Percentiles rank a stretch among this genome's conserved stretches.
phyloP scores from a whole-genome alignment of 2,329 filamentous ascomycete species.

The Cladobotryum protrusum region DNA sequence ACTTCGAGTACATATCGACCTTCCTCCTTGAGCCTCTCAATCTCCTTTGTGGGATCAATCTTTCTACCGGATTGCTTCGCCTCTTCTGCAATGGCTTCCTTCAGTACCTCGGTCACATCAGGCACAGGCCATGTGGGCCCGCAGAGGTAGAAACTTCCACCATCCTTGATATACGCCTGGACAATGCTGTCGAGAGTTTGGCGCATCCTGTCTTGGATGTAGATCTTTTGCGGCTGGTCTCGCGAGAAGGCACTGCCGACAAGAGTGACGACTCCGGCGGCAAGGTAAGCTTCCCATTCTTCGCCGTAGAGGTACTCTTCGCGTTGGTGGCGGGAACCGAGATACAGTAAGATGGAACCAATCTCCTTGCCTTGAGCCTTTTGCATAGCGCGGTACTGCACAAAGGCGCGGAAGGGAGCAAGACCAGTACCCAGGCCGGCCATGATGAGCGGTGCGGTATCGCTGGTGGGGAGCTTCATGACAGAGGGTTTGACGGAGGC shows the following conservation, averaged over 20 bases:
- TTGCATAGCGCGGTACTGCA: constrained; percentile 96
- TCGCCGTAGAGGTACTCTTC: constrained; percentile 99
- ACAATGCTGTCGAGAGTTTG: constrained; percentile 78
- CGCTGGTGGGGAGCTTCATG: constrained; percentile 90
- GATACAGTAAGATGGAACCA: constrained; percentile 87
- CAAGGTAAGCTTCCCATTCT: constrained; percentile 98
- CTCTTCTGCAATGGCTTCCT: constrained; percentile 81
- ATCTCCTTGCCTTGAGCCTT: constrained; percentile 96
- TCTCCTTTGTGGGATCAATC: constrained; percentile 81
- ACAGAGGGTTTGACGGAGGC: constrained; percentile 96
- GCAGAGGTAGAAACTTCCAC: constrained; percentile 94
- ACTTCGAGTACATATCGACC: constrained; percentile 93
- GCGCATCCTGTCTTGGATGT: constrained; percentile 98
- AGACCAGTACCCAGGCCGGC: constrained; percentile 96
- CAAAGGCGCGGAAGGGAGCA: constrained; percentile 97
- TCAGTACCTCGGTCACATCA: constrained; percentile 86
- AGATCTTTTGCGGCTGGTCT: constrained; percentile 97
- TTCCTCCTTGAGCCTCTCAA: constrained; percentile 95
- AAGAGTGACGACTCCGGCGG: constrained; percentile 89
- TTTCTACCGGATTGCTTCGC: constrained; percentile 67
- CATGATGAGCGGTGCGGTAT: constrained; percentile 95
- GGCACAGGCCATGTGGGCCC: constrained; percentile 98
- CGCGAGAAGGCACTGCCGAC: constrained; percentile 91
- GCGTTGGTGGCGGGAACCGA: constrained; percentile 92
- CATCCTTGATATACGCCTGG: constrained; percentile 77